These are phyloP conservation scores for Beauveria rudraprayagi DNA, from an alignment of 2,329 filamentous ascomycete species.

Conservation along the genomic window DNA sequence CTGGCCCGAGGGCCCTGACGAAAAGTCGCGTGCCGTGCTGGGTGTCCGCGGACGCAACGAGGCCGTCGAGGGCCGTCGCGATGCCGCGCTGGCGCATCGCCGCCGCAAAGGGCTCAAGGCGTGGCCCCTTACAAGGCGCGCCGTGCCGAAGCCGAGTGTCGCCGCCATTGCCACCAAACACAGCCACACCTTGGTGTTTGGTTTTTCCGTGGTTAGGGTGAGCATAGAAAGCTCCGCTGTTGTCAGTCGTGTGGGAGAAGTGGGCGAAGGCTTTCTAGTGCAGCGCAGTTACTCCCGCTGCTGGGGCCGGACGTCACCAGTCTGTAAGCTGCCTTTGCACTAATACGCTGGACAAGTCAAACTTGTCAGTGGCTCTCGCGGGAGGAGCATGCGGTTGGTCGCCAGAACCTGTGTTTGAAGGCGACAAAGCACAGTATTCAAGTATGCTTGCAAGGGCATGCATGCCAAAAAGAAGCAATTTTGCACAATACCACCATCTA, in stretches of 20 bases:
- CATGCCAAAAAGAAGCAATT: constrained; percentile 1
- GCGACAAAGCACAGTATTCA: not conserved
- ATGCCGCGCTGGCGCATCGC: constrained; percentile 22
- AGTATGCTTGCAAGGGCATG: not conserved
- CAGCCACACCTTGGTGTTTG: constrained; percentile 12
- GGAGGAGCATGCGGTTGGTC: not conserved
- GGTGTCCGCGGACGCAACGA: constrained; percentile 14
- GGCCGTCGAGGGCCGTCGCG: constrained; percentile 20
- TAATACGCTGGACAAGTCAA: not conserved
- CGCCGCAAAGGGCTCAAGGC: constrained; percentile 21
- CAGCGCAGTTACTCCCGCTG: not conserved
- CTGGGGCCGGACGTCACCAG: constrained; percentile 5
- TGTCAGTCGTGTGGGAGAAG: not conserved
- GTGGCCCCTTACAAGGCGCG: constrained; percentile 25
- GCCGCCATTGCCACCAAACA: constrained; percentile 22
- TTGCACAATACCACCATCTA: not conserved
- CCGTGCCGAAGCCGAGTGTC: constrained; percentile 27
- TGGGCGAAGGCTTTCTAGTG: constrained; percentile 3
- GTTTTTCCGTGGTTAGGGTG: constrained; percentile 7
- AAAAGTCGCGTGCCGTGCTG: constrained; percentile 22
- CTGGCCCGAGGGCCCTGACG: constrained; percentile 30
- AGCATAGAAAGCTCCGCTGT: constrained; percentile 8
- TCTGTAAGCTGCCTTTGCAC: constrained; percentile 3
- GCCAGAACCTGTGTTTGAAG: not conserved
- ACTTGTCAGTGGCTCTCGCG: not conserved